Evolutionary conservation across 495 filamentous ascomycete species (phyloP), one percentile per base, ranked within the genome.

Genomic region (Lophiotrema nucula): DNA sequence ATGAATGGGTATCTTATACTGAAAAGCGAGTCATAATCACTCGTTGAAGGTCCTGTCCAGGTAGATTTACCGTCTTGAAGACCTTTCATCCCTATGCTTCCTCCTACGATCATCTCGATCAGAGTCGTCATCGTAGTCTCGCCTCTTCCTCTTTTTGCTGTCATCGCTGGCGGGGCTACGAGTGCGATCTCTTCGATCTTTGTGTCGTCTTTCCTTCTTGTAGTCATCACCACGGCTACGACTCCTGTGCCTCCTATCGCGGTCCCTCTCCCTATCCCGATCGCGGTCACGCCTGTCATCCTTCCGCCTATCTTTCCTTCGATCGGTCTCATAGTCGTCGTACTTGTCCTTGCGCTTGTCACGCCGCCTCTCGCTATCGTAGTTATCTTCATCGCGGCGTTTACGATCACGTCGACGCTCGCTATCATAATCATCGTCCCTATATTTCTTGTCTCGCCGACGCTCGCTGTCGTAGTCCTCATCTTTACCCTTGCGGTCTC

Each of bases 281-380:
- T n/a, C n/a, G n/a, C n/a, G n/a, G n/a, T n/a, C n/a, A n/a, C 39
- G 39, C 33, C 53, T 45, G 25, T 65, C 58, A 13, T 54, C 37
- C 46, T 67, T 47, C 33, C 68, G 53, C 41, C 66, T 53, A 27
- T 69, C 64, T 42, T 62, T 60, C 59, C 56, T 47, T 35, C 25
- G 15, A 8, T 55, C 41, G 13, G 25, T 31, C 6, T 46, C 24
- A 6, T 25, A 16, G 35, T 51, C 33, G n/a, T 37, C 19, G 23
- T 48, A 15, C 18, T 63, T 56, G 38, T 76, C 71, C 44, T 68
- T 66, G 28, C 72, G 66, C 46, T 65, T 62, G 53, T 59, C 55
- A 38, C 48, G 31, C 15, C 61, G 54, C 16, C 66, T 50, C 27
- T 43, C 25, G 25, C 63, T 44, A 13, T 57, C 50, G 22, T 47